Base-by-base conservation (phyloP, 176 grass and related monocot genomes). In the Thinopyrum elongatum region DNA sequence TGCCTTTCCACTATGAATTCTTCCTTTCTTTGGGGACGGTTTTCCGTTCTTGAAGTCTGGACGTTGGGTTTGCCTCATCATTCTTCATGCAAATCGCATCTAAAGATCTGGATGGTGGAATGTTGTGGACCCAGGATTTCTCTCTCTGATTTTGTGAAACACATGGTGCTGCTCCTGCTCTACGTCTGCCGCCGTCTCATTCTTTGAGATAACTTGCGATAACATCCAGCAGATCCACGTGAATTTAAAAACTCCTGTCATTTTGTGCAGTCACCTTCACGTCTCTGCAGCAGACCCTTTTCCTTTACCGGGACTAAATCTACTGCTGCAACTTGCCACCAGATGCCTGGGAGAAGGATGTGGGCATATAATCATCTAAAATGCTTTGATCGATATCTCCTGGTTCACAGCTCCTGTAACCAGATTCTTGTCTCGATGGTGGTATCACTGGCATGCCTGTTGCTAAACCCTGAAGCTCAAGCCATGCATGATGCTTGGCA, bases 51-150 rank as follows among this genome's bases (percentile, higher is more conserved):
- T 53, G 5, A 19, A n/a, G 41, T 16, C 39, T 47, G 80, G 36
- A 58, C 21, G 4, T 7, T 9, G 5, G 10, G 12, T 74, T 60
- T 61, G 33, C 34, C 38, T 16, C 17, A 3, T 36, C 13, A 4
- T 30, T n/a, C 10, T 14, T 82, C 25, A 34, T 55, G 41, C 25
- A 31, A 74, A 73, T 85, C 25, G n/a, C 79, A 39, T 80, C 76
- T 67, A 46, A 85, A 89, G 49, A 7, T 53, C 49, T 53, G 1
- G 49, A 53, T 53, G 49, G 49, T 19, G 6, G 49, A 1, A 7
- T 53, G 49, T 53, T 7, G 6, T 53, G 49, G 16, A 0, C 16
- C 49, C 49, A 19, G 6, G 7, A 19, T 53, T 19, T 60, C 29
- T 28, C 7, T 46, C 8, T 46, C 41, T 19, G 7, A 46, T 41